Conservation (phyloP, 768 basidiomycete species). For the Clavaria fumosa region DNA sequence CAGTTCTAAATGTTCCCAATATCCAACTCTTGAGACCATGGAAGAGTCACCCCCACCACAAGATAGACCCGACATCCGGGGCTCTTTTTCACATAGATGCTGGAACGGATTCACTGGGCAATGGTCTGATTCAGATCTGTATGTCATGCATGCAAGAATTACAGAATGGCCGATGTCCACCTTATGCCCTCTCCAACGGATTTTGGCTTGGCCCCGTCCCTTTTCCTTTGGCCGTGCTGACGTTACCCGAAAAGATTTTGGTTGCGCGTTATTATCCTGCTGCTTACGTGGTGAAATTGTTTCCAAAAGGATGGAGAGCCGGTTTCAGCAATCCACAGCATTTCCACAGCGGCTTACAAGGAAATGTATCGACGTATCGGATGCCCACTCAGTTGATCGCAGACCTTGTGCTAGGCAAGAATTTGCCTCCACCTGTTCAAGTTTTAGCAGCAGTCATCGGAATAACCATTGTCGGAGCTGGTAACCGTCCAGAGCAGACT, state of each 20-base stretch:
- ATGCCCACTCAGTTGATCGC: slow-evolving; percentile 15
- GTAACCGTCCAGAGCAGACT: slow-evolving; percentile 15
- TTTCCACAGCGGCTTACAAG: slow-evolving; percentile 17
- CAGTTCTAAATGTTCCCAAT: too few relatives aligned
- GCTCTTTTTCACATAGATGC: too few relatives aligned
- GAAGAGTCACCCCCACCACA: too few relatives aligned
- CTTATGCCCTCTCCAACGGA: slow-evolving; percentile 15
- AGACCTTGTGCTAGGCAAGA: slow-evolving; percentile 19
- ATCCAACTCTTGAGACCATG: too few relatives aligned
- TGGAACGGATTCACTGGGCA: too few relatives aligned
- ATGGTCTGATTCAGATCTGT: too few relatives aligned
- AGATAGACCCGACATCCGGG: too few relatives aligned
- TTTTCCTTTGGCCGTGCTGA: slow-evolving; percentile 11
- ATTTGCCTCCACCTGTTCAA: slow-evolving; percentile 18
- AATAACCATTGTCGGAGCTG: slow-evolving; percentile 22
- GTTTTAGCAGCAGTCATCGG: slow-evolving; percentile 20
- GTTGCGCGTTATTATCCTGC: slow-evolving; percentile 15
- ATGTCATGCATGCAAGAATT: too few relatives aligned
- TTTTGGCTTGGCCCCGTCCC: slow-evolving; percentile 22
- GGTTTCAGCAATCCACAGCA: slow-evolving; percentile 6
- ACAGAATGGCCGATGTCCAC: too few relatives aligned
- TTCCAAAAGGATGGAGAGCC: slow-evolving; percentile 11
- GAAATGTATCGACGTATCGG: slow-evolving; percentile 21
- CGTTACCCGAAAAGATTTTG: slow-evolving; percentile 18
- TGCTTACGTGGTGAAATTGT: slow-evolving; percentile 17